phyloP scores from a whole-genome alignment of 1,284 basidiomycete species.

The Ustilago curta region DNA sequence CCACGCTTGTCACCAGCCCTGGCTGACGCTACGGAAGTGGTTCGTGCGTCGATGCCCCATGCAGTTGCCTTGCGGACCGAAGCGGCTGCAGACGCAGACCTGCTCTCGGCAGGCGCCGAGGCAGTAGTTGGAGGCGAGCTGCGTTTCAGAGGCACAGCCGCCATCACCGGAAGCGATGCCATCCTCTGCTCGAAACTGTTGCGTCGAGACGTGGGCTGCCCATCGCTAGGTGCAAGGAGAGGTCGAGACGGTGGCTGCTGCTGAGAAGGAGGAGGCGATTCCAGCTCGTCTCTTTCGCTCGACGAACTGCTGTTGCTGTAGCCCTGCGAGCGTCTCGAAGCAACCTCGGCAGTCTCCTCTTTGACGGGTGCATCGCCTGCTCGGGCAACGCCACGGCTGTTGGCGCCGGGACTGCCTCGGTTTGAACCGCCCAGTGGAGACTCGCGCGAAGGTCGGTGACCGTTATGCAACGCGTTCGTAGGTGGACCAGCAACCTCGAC shows the following conservation, averaged over 20 bases:
- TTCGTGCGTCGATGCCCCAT: slow-evolving; percentile 50
- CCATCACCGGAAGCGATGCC: slow-evolving; percentile 50
- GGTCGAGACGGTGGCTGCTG: slow-evolving; percentile 12
- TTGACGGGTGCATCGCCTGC: slow-evolving; percentile 12
- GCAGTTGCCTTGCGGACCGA: slow-evolving; percentile 39
- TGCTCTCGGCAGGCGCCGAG: slow-evolving; percentile 12
- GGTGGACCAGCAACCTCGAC: slow-evolving; percentile 17
- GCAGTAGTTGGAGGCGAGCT: slow-evolving; percentile 28
- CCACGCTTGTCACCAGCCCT: slow-evolving; percentile 32
- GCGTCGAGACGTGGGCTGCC: slow-evolving; percentile 33
- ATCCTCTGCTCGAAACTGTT: slow-evolving; percentile 59
- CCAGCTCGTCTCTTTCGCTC: slow-evolving; percentile 50
- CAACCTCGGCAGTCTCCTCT: slow-evolving; percentile 23
- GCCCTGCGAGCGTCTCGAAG: slow-evolving; percentile 23
- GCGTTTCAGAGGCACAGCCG: slow-evolving; percentile 55
- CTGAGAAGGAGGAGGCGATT: slow-evolving; percentile 40
- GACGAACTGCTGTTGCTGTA: slow-evolving; percentile 39
- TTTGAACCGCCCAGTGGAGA: slow-evolving; percentile 23
- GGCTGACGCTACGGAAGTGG: slow-evolving; percentile 14
- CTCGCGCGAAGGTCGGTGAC: slow-evolving; percentile 24
- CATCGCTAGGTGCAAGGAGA: slow-evolving; percentile 14
- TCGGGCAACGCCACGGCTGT: slow-evolving; percentile 1
- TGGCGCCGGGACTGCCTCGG: slow-evolving; percentile 26
- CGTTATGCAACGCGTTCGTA: slow-evolving; percentile 26
- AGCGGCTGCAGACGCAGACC: slow-evolving; percentile 15